Conservation (phyloP, 1,284 basidiomycete genomes). For the Neonothopanus nambi region DNA sequence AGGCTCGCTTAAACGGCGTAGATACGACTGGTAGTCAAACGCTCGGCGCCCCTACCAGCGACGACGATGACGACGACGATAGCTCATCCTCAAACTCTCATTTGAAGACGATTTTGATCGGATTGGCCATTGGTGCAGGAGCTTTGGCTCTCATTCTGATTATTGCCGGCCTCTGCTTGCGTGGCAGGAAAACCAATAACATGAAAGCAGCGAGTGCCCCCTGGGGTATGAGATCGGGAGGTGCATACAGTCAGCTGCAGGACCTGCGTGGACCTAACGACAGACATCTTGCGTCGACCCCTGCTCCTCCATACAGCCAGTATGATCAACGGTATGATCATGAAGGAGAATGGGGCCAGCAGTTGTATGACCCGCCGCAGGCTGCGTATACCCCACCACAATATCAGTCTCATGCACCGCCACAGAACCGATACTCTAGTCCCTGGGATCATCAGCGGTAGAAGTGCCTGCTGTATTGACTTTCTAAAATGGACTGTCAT, state of each 20-base stretch:
- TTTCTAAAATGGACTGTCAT: not conserved
- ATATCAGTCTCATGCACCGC: constrained; percentile 1
- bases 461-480: not conserved
- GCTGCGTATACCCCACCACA: constrained; percentile 5
- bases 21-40: constrained; percentile 39
- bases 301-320: constrained; percentile 1
- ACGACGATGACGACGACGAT: not conserved
- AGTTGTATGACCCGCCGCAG: constrained; percentile 14
- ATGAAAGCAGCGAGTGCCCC: constrained; percentile 9
- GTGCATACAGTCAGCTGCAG: constrained; percentile 3
- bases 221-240: constrained; percentile 9
- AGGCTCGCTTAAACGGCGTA: constrained; percentile 46
- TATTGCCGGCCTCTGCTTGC: constrained; percentile 12
- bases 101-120: constrained; percentile 12
- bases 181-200: constrained; percentile 9
- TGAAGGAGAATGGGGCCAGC: constrained; percentile 11
- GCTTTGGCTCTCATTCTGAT: constrained; percentile 13
- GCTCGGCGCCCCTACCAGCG: constrained; percentile 17
- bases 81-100: constrained; percentile 10
- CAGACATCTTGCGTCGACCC: not conserved
- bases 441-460: constrained; percentile 8
- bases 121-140: constrained; percentile 13
- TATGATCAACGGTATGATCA: constrained; percentile 12
- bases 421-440: constrained; percentile 5
- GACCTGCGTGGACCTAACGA: constrained; percentile 4